Evolutionary conservation across 371 early-diverging fungal genomes (phyloP).

Genomic region (Mortierella sp.): DNA sequence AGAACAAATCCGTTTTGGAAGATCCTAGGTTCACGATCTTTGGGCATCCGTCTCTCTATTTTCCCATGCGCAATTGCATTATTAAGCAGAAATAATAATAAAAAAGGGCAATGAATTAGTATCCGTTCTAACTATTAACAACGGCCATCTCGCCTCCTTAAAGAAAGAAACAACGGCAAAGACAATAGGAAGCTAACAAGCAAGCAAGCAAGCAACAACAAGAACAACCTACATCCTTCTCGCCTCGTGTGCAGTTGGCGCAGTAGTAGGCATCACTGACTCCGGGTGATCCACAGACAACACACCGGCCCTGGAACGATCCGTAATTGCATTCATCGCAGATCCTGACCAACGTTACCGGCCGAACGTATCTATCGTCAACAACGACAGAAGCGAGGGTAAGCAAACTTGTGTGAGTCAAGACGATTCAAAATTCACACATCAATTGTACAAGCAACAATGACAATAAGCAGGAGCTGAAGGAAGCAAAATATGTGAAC

Average conservation of each 20-base stretch:
- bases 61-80: background rate
- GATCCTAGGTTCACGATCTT: constrained; percentile 93
- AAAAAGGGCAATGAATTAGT: background rate
- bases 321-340: constrained; percentile 99
- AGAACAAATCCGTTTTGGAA: constrained; percentile 90
- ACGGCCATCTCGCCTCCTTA: background rate
- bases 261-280: constrained; percentile 98
- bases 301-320: constrained; percentile 91
- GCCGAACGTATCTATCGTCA: constrained; percentile 79
- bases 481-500: background rate
- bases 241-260: constrained; percentile 89
- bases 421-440: background rate
- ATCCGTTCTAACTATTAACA: background rate
- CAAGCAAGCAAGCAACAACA: background rate
- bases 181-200: too few species aligned
- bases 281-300: constrained; percentile 93
- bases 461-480: background rate
- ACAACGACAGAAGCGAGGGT: background rate
- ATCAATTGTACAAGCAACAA: background rate
- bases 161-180: background rate
- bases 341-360: constrained; percentile 89
- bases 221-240: constrained; percentile 84
- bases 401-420: constrained; percentile 7
- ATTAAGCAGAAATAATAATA: background rate
- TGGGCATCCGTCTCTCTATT: constrained; percentile 95